Evolutionary conservation across 2,329 filamentous ascomycete species (phyloP), one percentile per base, ranked within the genome.

Genomic region (Botrytis byssoidea): DNA sequence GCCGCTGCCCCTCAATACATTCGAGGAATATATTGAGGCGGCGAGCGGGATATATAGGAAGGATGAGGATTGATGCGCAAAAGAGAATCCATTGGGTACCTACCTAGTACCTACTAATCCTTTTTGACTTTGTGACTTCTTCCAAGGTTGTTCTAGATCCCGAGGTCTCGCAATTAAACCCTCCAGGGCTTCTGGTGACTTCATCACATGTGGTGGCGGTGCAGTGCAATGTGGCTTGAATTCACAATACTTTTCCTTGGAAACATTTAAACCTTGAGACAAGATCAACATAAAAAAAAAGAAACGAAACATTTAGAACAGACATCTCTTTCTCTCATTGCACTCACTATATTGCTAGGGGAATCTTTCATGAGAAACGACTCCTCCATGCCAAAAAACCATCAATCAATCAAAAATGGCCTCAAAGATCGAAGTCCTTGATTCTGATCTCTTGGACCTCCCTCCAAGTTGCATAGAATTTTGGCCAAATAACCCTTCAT

Each of bases 381-480:
- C 9, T 35, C 44, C 22, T 51, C 4, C 20, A 48, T 35, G 35
- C 60, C 16, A 32, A 25, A 40, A 63, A 25, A 16, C 18, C 9
- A 35, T 44, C 55, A n/a, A 25, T 64, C 57, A 46, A 48, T 72
- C 29, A 60, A 40, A 35, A 8, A 72, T 72, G 73, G 25, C 70
- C 57, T 57, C 69, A 46, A 73, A 73, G 25, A 72, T 74, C 18
- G 40, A 74, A 48, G 16, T 46, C 32, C 63, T 72, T 42, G 72
- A 70, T 70, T 70, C 67, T 29, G 46, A 63, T 70, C 72, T 73
- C 81, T 83, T 94, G 32, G 88, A 92, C 70, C 84, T 92, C 0
- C 92, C 92, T 6, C 93, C 93, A 2, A 93, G 92, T 79, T 95
- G 92, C 80, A 85, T 94, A n/a, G 90, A 93, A 75, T 93, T 94